Evolutionary conservation across 2,329 filamentous ascomycete genomes (phyloP), one percentile per base, ranked within the genome.

Genomic region (Paracorniculantispora psalliotae): DNA sequence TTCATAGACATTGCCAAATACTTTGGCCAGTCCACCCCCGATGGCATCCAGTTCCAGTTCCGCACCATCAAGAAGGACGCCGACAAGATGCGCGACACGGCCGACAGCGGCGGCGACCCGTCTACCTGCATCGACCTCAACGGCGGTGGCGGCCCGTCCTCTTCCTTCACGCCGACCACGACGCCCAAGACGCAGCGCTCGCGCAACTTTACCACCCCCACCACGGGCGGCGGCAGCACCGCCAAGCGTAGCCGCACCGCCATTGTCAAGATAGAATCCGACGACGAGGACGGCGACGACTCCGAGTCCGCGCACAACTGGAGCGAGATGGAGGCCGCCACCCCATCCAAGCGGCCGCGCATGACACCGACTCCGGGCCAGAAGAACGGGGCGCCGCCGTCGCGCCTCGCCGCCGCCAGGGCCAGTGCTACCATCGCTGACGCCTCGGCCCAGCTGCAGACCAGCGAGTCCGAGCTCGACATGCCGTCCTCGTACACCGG

Each of bases 31-130:
- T 83, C 80, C 3, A 87, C 83, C 0, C 67, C 75, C 0, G 77
- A 77, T 21, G 84, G 84, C 9, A 78, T 86, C n/a, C 77, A 80
- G 63, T 87, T 83, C 67, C 83, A 86, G 65, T 85, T 87, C 65
- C 78, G 83, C 1, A 61, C 68, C 25, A 79, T 86, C 71, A 84
- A 83, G 69, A 74, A 73, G 37, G 75, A 83, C 30, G 82, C 79
- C 30, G 77, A 80, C 41, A 70, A 69, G 2, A 76, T 85, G 47
- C 73, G 75, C 44, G 65, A 72, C 2, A 77, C 77, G 2, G 74
- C 77, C n/a, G 70, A 72, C 23, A 68, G 71, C 1, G 79, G 78
- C 26, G 71, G 75, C 46, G 76, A 81, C 64, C 79, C 82, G 0
- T 71, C 78, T 13, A 69, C 65, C 47, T 73, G 73, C 23, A 67